Conservation (phyloP, 495 filamentous ascomycete species). For the Talaromyces liani region DNA sequence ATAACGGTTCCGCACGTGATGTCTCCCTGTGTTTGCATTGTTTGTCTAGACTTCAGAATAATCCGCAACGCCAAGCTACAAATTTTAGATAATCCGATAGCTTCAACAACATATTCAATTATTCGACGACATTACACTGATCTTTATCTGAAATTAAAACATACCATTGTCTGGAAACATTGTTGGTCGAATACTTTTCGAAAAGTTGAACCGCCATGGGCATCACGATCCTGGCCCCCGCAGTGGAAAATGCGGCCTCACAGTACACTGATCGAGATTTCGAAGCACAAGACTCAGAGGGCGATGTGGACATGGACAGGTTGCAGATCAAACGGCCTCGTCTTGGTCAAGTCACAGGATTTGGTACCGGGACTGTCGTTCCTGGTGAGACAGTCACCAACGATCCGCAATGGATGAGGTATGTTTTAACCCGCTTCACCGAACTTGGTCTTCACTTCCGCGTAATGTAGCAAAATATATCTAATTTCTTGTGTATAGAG, state of each 20-base stretch:
- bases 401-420: constrained; percentile 97
- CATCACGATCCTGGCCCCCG: constrained; percentile 70
- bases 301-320: constrained; percentile 50
- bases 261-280: constrained; percentile 16
- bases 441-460: neutral
- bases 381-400: constrained; percentile 83
- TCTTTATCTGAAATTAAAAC: neutral
- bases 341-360: neutral
- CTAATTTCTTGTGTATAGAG: constrained; percentile 33
- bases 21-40: neutral
- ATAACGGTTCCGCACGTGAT: neutral
- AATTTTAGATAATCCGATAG: neutral
- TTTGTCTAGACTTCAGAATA: neutral
- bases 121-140: neutral
- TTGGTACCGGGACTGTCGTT: constrained; percentile 44
- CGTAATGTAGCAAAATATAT: no score
- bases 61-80: neutral
- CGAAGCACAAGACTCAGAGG: constrained; percentile 45
- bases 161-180: no score
- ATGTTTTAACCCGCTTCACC: constrained; percentile 18
- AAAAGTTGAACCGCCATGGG: constrained; percentile 47
- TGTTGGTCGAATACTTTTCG: neutral
- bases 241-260: constrained; percentile 28
- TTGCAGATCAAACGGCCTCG: constrained; percentile 10
- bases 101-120: neutral